Conservation (phyloP, 208 protist genomes). For the Sergeia podlipaevii region DNA sequence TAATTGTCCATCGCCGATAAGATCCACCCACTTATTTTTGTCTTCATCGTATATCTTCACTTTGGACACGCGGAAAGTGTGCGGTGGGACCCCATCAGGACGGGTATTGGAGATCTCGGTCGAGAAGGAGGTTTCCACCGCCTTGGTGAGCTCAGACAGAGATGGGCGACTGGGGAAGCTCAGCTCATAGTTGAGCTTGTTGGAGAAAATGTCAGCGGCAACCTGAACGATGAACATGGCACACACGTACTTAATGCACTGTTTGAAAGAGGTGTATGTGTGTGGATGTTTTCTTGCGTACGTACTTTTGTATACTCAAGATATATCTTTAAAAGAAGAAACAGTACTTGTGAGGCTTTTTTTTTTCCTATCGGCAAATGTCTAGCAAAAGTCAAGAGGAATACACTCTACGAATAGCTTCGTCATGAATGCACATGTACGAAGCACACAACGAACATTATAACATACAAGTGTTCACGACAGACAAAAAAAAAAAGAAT, state of each 20-base stretch:
- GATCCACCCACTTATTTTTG: constrained; percentile 84
- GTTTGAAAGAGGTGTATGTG: neutral
- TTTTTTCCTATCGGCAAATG: neutral
- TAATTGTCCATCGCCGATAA: constrained; percentile 74
- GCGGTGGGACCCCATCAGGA: constrained; percentile 64
- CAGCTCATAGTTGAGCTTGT: constrained; percentile 90
- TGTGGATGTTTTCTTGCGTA: neutral
- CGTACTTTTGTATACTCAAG: constrained; percentile 2
- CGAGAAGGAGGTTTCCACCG: constrained; percentile 63
- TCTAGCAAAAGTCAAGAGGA: no score
- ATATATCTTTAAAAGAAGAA: no score
- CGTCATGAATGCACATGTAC: no score
- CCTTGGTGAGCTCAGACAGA: constrained; percentile 62
- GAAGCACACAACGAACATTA: no score
- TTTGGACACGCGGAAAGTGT: constrained; percentile 83
- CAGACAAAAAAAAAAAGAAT: no score
- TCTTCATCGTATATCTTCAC: constrained; percentile 90
- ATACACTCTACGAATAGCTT: no score
- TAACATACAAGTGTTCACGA: no score
- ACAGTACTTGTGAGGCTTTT: constrained; percentile 1
- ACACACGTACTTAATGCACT: neutral
- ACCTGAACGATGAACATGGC: constrained; percentile 83
- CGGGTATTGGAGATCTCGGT: constrained; percentile 70
- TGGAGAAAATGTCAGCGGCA: constrained; percentile 87
- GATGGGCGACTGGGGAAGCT: constrained; percentile 67